Percentiles rank a stretch among this genome's conserved stretches.
These are phyloP conservation scores for Phanerodontia chrysosporium DNA, from an alignment of 768 basidiomycete genomes.

Conservation along the genomic window DNA sequence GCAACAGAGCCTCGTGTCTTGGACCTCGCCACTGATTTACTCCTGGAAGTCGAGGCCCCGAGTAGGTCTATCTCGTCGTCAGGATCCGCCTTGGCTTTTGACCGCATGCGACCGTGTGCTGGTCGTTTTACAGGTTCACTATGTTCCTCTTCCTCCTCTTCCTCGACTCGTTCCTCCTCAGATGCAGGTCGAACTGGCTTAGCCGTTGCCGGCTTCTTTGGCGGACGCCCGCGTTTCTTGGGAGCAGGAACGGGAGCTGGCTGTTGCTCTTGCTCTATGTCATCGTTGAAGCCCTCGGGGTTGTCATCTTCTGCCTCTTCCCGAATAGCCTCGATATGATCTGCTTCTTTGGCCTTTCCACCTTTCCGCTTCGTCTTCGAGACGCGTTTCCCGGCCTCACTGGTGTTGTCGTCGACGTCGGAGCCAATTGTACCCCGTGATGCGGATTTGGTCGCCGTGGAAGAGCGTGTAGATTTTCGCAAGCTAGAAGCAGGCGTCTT, in stretches of 20 bases:
- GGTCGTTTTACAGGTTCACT: neutral
- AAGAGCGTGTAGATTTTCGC: conserved; percentile 16
- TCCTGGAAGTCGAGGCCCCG: neutral
- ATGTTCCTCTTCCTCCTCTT: neutral
- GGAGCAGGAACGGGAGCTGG: conserved; percentile 7
- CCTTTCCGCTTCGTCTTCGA: conserved; percentile 24
- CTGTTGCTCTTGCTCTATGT: conserved; percentile 10
- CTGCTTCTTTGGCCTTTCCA: conserved; percentile 16
- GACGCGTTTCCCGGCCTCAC: conserved; percentile 22
- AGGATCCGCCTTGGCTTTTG: conserved; percentile 12
- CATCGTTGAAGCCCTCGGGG: conserved; percentile 16
- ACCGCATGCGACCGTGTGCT: conserved; percentile 15
- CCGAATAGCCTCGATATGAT: conserved; percentile 23
- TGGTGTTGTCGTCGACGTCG: conserved; percentile 22
- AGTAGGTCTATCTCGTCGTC: conserved; percentile 16
- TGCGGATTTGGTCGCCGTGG: conserved; percentile 14
- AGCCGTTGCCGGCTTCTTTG: conserved; percentile 4
- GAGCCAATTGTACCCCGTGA: conserved; percentile 11
- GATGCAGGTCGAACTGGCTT: neutral
- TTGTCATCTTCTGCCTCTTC: conserved; percentile 27
- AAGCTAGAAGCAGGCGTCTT: conserved; percentile 19
- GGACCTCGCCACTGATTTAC: neutral
- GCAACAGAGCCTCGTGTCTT: conserved; percentile 3
- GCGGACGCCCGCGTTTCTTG: conserved; percentile 17
- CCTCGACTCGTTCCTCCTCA: conserved; percentile 8